Base-by-base conservation (phyloP, 2,329 filamentous ascomycete genomes). In the Alternaria conjuncta region DNA sequence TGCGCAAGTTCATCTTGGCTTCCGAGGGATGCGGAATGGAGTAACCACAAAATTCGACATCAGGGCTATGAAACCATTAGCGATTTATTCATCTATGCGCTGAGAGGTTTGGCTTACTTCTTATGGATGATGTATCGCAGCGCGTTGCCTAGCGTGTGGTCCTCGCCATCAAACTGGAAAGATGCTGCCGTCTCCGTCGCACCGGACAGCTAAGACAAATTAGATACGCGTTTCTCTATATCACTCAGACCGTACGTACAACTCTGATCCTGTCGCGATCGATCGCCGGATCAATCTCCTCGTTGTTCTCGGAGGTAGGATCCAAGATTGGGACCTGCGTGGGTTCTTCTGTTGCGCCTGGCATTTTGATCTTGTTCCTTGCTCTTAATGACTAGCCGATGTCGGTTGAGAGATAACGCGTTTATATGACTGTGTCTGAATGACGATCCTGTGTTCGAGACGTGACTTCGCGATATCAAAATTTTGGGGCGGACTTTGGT, bases 21-120 rank as follows among this genome's bases (percentile, higher is more conserved):
- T 99, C 96, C 43, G 94, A 97, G 55, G 96, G 96, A 82, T 99
- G 96, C 28, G 96, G 96, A 65, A 99, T 98, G 8, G 95, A 93
- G 81, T 99, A 99, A 65, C 95, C 96, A 82, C 96, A 98, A 82
- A 99, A 97, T 80, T 99, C 96, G 64, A 99, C 96, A 68, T 96
- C 89, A 28, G 96, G 95, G 80, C 95, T 98, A 69, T 57, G 57
- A 11, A 2, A 6, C 8, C 12, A 28, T 69, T 30, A 71, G 56
- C 21, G 30, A 9, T 20, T 53, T n/a, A 4, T 1, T 25, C 13
- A 12, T 23, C 7, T 15, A 43, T 4, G 11, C 13, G 6, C 15
- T 5, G 12, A 18, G 2, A 18, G 11, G 2, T 13, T 28, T 10
- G 23, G 50, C 88, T 69, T 84, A 97, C 95, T 99, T 99, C 83